These are phyloP conservation scores for Castanea sativa DNA, from an alignment of 306 rosid genomes.

Conservation along the genomic window DNA sequence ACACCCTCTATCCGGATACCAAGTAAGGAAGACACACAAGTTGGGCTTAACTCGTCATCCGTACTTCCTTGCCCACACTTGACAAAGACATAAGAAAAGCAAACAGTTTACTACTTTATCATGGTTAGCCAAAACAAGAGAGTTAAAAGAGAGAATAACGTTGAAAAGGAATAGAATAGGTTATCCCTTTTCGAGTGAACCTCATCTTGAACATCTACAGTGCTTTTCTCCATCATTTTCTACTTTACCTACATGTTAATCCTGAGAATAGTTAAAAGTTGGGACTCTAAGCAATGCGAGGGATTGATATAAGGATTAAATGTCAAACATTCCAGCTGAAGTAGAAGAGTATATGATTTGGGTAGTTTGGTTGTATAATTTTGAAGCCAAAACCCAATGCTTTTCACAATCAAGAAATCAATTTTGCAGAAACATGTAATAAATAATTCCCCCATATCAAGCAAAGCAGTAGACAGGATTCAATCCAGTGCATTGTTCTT, in stretches of 20 bases:
- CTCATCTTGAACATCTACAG: slow-evolving; percentile 69
- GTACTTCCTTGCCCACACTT: slow-evolving; percentile 96
- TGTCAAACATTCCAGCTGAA: slow-evolving; percentile 14
- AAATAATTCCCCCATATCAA: neutral
- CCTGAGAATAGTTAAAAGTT: slow-evolving; percentile 50
- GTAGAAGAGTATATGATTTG: slow-evolving; percentile 6
- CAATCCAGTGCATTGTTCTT: neutral
- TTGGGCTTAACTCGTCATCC: slow-evolving; percentile 80
- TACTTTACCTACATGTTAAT: slow-evolving; percentile 68
- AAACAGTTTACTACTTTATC: slow-evolving; percentile 24
- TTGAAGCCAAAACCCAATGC: neutral
- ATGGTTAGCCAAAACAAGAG: slow-evolving; percentile 28
- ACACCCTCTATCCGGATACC: slow-evolving; percentile 75
- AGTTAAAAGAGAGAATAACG: slow-evolving; percentile 16
- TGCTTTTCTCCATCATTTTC: slow-evolving; percentile 62
- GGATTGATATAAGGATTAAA: slow-evolving; percentile 10
- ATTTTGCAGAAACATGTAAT: neutral
- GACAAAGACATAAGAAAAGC: slow-evolving; percentile 29
- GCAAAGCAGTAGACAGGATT: neutral
- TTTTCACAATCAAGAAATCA: slow-evolving; percentile 19
- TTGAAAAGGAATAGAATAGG: slow-evolving; percentile 42
- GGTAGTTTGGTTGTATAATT: neutral
- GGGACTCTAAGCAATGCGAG: slow-evolving; percentile 25
- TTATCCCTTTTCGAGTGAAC: slow-evolving; percentile 55
- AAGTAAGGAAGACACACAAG: slow-evolving; percentile 75